phyloP scores from a whole-genome alignment of 768 basidiomycete species.

The Termitomyces sp. region DNA sequence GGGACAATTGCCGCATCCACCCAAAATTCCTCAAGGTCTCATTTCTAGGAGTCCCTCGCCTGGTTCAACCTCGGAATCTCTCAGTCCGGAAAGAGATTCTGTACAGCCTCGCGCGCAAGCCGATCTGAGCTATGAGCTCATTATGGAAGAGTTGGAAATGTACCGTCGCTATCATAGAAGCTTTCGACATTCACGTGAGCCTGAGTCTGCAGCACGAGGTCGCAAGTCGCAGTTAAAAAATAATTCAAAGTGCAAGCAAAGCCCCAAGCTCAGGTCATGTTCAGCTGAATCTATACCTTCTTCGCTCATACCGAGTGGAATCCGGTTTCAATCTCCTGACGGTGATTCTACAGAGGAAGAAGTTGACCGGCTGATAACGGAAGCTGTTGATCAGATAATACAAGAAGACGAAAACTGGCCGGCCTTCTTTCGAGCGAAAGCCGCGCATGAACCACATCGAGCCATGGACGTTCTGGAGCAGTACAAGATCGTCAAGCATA shows the following conservation, averaged over 20 bases:
- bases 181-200: neutral
- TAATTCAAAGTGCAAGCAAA: neutral
- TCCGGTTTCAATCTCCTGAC: constrained; percentile 23
- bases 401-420: constrained; percentile 39
- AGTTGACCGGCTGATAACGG: constrained; percentile 34
- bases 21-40: constrained; percentile 24
- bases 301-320: neutral
- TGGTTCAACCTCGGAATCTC: constrained; percentile 10
- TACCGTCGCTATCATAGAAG: constrained; percentile 1
- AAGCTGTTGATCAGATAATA: constrained; percentile 38
- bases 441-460: constrained; percentile 25
- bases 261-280: neutral
- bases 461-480: constrained; percentile 39
- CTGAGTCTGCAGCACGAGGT: neutral
- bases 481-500: constrained; percentile 47
- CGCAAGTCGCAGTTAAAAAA: neutral
- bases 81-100: constrained; percentile 6
- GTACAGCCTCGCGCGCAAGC: neutral
- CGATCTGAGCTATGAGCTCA: neutral
- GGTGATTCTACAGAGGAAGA: constrained; percentile 31
- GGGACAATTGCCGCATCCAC: constrained; percentile 25
- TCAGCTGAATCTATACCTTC: neutral
- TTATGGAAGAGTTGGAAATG: constrained; percentile 1
- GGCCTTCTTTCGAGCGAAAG: constrained; percentile 40
- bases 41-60: constrained; percentile 11